These are phyloP conservation scores for Neurospora intermedia DNA, from an alignment of 495 filamentous ascomycete genomes.

Conservation along the genomic window DNA sequence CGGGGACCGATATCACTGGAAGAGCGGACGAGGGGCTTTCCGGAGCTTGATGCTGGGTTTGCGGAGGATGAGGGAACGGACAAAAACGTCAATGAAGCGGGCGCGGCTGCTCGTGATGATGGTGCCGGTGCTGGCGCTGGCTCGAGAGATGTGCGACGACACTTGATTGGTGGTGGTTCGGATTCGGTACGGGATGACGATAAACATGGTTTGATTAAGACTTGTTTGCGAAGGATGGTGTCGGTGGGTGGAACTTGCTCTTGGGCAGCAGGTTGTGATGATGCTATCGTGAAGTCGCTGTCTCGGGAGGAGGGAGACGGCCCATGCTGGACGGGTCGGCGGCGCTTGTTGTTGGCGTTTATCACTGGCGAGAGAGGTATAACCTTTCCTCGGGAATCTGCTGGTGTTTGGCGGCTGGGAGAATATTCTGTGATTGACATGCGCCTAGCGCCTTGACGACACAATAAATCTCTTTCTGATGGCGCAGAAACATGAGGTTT, in stretches of 20 bases:
- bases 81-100: conserved; percentile 24
- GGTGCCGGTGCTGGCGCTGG: not conserved
- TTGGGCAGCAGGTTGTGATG: not conserved
- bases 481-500: not conserved
- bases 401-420: not conserved
- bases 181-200: conserved; percentile 23
- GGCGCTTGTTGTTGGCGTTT: not conserved
- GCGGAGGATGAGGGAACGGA: conserved; percentile 5
- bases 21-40: conserved; percentile 15
- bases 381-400: not conserved
- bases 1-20: conserved; percentile 30
- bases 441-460: not conserved
- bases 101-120: conserved; percentile 18
- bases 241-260: not conserved
- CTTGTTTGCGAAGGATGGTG: not conserved
- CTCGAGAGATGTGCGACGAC: conserved; percentile 4
- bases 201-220: not conserved
- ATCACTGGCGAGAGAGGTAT: conserved; percentile 11
- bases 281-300: not conserved
- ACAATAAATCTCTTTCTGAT: not conserved
- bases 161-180: conserved; percentile 25
- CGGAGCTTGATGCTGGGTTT: not conserved
- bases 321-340: not conserved
- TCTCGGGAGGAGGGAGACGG: not conserved
- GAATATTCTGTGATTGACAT: not conserved